These are phyloP conservation scores for Silene vulgaris DNA, from an alignment of 179 eudicot genomes.

Conservation along the genomic window DNA sequence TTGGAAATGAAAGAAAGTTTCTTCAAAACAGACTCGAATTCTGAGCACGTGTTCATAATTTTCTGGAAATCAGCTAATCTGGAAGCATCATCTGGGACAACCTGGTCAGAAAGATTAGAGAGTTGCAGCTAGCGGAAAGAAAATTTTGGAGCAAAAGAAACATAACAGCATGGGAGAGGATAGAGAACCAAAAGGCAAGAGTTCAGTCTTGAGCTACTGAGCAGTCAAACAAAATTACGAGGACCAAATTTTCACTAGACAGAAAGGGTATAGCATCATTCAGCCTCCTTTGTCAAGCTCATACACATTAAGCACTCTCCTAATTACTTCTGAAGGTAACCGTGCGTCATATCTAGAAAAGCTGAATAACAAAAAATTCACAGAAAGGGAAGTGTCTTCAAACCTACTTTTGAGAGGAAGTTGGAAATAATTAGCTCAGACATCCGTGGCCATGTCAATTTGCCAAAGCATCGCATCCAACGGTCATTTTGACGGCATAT, in stretches of 20 bases:
- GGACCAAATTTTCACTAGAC: background rate
- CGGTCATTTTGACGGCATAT: slow-evolving; percentile 56
- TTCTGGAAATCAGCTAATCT: slow-evolving; percentile 83
- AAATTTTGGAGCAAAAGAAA: background rate
- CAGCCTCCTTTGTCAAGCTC: slow-evolving; percentile 9
- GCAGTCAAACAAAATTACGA: slow-evolving; percentile 5
- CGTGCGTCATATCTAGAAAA: background rate
- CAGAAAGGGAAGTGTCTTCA: background rate
- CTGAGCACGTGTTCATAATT: slow-evolving; percentile 55
- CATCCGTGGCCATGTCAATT: slow-evolving; percentile 96
- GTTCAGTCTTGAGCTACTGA: background rate
- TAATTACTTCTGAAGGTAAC: background rate
- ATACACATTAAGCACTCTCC: slow-evolving; percentile 5
- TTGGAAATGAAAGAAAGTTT: slow-evolving; percentile 73
- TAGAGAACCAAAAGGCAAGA: background rate
- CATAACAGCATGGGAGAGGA: background rate
- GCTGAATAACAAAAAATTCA: background rate
- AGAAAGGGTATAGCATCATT: slow-evolving; percentile 1
- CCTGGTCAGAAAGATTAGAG: slow-evolving; percentile 38
- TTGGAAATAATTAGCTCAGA: slow-evolving; percentile 79
- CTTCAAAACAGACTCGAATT: slow-evolving; percentile 69
- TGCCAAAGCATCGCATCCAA: slow-evolving; percentile 88
- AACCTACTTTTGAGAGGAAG: slow-evolving; percentile 75
- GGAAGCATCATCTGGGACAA: slow-evolving; percentile 90
- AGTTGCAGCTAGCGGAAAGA: background rate